Percentiles rank a stretch among this genome's conserved stretches.
Conservation (phyloP, 495 filamentous ascomycete species). For the Hypoxylon fuscum region DNA sequence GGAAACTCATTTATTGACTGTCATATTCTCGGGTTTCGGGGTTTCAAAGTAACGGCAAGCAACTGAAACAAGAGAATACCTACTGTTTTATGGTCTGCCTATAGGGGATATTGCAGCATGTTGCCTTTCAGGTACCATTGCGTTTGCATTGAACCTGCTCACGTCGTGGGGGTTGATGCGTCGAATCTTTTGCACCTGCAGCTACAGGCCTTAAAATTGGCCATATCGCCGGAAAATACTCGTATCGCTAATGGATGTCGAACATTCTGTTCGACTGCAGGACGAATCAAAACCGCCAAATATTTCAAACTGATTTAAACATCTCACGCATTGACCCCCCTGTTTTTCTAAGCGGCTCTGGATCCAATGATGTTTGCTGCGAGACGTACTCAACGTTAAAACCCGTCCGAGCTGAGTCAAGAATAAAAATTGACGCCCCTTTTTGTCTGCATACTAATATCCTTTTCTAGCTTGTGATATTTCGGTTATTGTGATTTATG, state of each 20-base stretch:
- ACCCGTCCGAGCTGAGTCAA: conserved; percentile 1
- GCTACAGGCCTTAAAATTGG: conserved; percentile 8
- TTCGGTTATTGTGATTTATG: not conserved
- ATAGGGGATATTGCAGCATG: conserved; percentile 11
- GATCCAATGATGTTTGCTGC: not conserved
- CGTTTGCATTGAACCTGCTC: conserved; percentile 16
- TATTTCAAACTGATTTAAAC: not conserved
- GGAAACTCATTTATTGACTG: too few relatives aligned
- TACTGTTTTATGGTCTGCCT: conserved; percentile 8
- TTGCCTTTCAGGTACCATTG: conserved; percentile 24
- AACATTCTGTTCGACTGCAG: not conserved
- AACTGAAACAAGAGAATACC: conserved; percentile 5
- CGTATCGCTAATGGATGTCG: conserved; percentile 15
- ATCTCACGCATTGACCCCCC: conserved; percentile 7
- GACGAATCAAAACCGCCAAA: not conserved
- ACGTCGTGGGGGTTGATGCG: conserved; percentile 19
- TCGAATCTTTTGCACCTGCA: conserved; percentile 6
- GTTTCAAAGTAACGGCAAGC: conserved; percentile 1
- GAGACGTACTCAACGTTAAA: not conserved
- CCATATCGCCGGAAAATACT: conserved; percentile 25
- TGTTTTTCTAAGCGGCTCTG: not conserved
- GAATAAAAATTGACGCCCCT: not conserved
- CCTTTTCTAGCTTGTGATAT: not conserved
- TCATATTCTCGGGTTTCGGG: conserved; percentile 7
- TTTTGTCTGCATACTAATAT: not conserved